phyloP scores from a whole-genome alignment of 768 basidiomycete species.

The Daedalea quercina region DNA sequence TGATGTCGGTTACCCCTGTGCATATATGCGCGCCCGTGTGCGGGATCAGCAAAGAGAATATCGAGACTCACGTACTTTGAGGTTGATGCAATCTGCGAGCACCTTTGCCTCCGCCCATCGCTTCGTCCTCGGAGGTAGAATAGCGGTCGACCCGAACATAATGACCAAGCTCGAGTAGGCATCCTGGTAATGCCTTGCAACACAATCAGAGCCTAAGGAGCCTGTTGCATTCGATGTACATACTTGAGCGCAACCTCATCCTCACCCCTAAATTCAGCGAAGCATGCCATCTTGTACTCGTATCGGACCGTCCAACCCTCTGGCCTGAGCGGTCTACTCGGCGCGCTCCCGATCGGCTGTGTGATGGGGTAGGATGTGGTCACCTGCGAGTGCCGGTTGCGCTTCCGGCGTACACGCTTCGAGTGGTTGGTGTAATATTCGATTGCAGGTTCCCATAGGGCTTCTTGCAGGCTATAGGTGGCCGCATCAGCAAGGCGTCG shows the following conservation, averaged over 20 bases:
- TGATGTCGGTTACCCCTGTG: background rate
- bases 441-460: slow-evolving; percentile 80
- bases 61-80: slow-evolving; percentile 86
- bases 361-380: slow-evolving; percentile 41
- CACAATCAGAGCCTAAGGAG: background rate
- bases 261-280: slow-evolving; percentile 92
- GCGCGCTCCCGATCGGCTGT: slow-evolving; percentile 33
- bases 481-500: slow-evolving; percentile 1
- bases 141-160: slow-evolving; percentile 86
- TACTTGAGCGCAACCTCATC: slow-evolving; percentile 90
- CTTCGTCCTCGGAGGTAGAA: slow-evolving; percentile 88
- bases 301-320: slow-evolving; percentile 96
- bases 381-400: slow-evolving; percentile 70
- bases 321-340: slow-evolving; percentile 52
- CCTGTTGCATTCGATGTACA: slow-evolving; percentile 20
- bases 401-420: slow-evolving; percentile 86
- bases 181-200: slow-evolving; percentile 86
- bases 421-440: slow-evolving; percentile 94
- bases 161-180: slow-evolving; percentile 77
- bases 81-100: slow-evolving; percentile 85
- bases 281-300: slow-evolving; percentile 96
- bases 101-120: slow-evolving; percentile 99
- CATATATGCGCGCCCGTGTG: background rate
- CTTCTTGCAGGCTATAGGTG: slow-evolving; percentile 67
- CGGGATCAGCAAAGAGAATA: no score